phyloP scores from a whole-genome alignment of 805 yeast species.

The Wickerhamiella australiensis region DNA sequence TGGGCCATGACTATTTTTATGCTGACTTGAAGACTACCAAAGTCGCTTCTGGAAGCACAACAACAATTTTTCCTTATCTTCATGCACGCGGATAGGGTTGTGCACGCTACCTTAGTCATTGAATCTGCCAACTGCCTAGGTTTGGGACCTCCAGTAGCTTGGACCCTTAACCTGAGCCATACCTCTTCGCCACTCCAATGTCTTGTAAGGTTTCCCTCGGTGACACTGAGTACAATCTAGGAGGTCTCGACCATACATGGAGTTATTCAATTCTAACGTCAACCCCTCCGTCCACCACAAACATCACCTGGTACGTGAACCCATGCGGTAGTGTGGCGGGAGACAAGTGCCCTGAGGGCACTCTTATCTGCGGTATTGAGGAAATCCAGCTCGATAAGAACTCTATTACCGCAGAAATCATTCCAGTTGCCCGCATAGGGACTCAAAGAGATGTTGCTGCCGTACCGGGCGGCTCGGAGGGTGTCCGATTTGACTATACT shows the following conservation, averaged over 20 bases:
- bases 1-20: too few species aligned
- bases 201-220: background rate
- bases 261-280: constrained; percentile 31
- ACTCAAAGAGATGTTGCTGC: constrained; percentile 6
- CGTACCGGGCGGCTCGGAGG: constrained; percentile 17
- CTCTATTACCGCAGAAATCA: constrained; percentile 45
- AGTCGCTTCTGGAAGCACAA: too few species aligned
- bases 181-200: background rate
- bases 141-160: background rate
- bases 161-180: background rate
- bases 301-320: constrained; percentile 55
- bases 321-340: constrained; percentile 45
- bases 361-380: constrained; percentile 71
- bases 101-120: background rate
- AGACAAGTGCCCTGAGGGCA: constrained; percentile 50
- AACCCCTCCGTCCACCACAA: constrained; percentile 72
- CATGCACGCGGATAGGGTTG: too few species aligned
- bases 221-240: constrained; percentile 30
- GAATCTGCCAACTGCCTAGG: background rate
- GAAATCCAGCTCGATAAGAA: constrained; percentile 40
- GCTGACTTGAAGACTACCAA: too few species aligned
- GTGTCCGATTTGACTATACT: constrained; percentile 30
- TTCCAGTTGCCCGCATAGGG: constrained; percentile 32
- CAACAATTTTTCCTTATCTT: too few species aligned
- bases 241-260: constrained; percentile 40